These are phyloP conservation scores for Trichosporon faecale DNA, from an alignment of 1,284 basidiomycete species.

Conservation along the genomic window DNA sequence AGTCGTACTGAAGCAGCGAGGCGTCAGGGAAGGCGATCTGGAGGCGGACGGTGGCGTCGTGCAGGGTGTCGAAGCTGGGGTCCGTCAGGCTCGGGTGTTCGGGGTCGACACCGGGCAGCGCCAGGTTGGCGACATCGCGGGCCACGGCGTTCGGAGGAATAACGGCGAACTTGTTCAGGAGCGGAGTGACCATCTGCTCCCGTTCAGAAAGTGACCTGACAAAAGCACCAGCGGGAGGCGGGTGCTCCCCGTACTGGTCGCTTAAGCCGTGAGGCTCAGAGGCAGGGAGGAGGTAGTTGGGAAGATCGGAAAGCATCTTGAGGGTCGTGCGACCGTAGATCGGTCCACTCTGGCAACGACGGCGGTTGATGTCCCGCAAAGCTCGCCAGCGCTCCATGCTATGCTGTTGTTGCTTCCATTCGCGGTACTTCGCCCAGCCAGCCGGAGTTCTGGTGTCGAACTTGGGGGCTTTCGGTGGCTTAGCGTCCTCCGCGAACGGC, in stretches of 20 bases:
- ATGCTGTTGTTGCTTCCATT: conserved; percentile 59
- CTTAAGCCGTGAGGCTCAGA: conserved; percentile 48
- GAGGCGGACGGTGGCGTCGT: conserved; percentile 76
- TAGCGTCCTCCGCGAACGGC: conserved; percentile 60
- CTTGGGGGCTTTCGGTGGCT: conserved; percentile 56
- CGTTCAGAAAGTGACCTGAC: conserved; percentile 67
- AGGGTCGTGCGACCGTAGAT: conserved; percentile 67
- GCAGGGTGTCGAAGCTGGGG: conserved; percentile 61
- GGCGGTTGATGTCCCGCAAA: conserved; percentile 68
- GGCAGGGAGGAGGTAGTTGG: conserved; percentile 61
- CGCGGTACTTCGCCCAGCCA: conserved; percentile 65
- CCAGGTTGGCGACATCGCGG: conserved; percentile 62
- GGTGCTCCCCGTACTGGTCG: conserved; percentile 50
- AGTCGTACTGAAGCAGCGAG: conserved; percentile 89
- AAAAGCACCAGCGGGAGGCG: conserved; percentile 49
- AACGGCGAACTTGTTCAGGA: conserved; percentile 75
- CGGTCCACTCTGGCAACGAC: conserved; percentile 66
- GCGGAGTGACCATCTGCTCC: conserved; percentile 58
- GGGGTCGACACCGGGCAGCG: conserved; percentile 41
- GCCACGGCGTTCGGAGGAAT: conserved; percentile 78
- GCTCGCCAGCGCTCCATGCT: conserved; percentile 66
- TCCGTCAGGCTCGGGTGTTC: conserved; percentile 39
- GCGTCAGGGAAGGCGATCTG: conserved; percentile 93
- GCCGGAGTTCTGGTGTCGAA: conserved; percentile 68
- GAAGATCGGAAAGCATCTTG: conserved; percentile 50